These are phyloP conservation scores for Prunus salicina DNA, from an alignment of 306 rosid genomes.

Conservation along the genomic window DNA sequence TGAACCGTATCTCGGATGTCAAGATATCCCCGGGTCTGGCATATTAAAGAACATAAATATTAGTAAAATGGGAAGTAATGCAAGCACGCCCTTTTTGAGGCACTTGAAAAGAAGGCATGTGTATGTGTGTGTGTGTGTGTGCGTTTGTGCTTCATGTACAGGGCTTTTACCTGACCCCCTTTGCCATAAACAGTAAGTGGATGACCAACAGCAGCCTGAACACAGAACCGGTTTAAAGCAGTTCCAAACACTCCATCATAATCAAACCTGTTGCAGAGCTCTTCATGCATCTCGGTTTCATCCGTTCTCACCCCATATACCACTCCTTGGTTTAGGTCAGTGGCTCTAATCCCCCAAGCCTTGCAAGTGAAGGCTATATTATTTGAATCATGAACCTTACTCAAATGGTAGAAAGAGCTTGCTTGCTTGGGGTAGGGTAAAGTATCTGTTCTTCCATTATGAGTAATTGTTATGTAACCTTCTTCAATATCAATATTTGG, in stretches of 20 bases:
- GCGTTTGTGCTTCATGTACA: too few species aligned
- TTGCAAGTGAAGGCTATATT: slow-evolving; percentile 98
- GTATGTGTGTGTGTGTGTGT: background rate
- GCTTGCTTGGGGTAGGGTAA: slow-evolving; percentile 97
- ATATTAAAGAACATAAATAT: slow-evolving; percentile 8
- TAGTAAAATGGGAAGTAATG: slow-evolving; percentile 1
- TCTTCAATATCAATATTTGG: slow-evolving; percentile 97
- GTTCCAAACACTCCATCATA: slow-evolving; percentile 95
- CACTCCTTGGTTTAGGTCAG: slow-evolving; percentile 95
- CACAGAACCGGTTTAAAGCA: slow-evolving; percentile 92
- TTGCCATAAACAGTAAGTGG: slow-evolving; percentile 98
- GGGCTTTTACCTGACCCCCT: slow-evolving; percentile 90
- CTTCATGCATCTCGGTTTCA: slow-evolving; percentile 87
- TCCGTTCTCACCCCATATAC: slow-evolving; percentile 86
- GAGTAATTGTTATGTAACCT: slow-evolving; percentile 91
- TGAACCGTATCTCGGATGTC: slow-evolving; percentile 97
- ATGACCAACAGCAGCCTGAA: slow-evolving; percentile 96
- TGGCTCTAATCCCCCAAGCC: slow-evolving; percentile 98
- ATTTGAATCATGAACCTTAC: slow-evolving; percentile 94
- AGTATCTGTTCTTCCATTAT: slow-evolving; percentile 93
- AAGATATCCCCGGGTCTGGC: slow-evolving; percentile 91
- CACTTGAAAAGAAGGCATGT: background rate
- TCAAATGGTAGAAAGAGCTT: slow-evolving; percentile 93
- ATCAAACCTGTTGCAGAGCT: slow-evolving; percentile 75
- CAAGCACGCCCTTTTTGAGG: background rate